phyloP scores from a whole-genome alignment of 495 filamentous ascomycete genomes.

The Talaromyces borbonicus region DNA sequence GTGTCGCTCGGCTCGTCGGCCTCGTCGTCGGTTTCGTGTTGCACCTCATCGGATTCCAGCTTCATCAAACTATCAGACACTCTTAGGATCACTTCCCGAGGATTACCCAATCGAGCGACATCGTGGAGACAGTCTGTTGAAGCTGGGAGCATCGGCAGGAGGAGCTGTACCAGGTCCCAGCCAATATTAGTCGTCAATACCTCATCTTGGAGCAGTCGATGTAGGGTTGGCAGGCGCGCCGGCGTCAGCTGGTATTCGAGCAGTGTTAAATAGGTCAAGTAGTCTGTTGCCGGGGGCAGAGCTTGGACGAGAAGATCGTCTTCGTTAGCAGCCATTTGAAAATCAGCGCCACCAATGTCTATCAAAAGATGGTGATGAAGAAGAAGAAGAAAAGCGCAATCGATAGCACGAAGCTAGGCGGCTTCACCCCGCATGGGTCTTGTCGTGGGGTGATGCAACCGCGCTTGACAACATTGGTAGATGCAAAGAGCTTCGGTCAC shows the following conservation, averaged over 20 bases:
- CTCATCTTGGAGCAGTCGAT: conserved; percentile 72
- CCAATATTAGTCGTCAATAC: conserved; percentile 83
- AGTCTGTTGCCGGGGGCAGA: conserved; percentile 64
- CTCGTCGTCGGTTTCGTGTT: conserved; percentile 43
- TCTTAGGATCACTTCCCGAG: conserved; percentile 85
- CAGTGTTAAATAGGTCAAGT: conserved; percentile 80
- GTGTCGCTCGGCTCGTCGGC: conserved; percentile 21
- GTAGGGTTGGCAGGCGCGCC: conserved; percentile 65
- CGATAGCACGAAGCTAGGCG: background rate
- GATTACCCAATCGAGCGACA: conserved; percentile 78
- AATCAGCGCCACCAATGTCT: conserved; percentile 3
- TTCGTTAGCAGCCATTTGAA: conserved; percentile 18
- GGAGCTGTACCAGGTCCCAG: conserved; percentile 86
- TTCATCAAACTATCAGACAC: conserved; percentile 63
- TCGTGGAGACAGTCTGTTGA: conserved; percentile 66
- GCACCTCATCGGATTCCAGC: conserved; percentile 45
- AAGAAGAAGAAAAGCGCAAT: background rate
- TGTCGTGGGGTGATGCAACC: too few species aligned
- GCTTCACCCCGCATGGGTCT: too few species aligned
- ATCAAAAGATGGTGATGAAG: background rate
- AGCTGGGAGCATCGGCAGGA: conserved; percentile 64
- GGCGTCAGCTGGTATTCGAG: conserved; percentile 74
- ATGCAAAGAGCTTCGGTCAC: too few species aligned
- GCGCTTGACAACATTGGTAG: too few species aligned
- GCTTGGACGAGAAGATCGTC: conserved; percentile 38